Base-by-base conservation (phyloP, 2,329 filamentous ascomycete species). In the Fusarium xyrophilum region DNA sequence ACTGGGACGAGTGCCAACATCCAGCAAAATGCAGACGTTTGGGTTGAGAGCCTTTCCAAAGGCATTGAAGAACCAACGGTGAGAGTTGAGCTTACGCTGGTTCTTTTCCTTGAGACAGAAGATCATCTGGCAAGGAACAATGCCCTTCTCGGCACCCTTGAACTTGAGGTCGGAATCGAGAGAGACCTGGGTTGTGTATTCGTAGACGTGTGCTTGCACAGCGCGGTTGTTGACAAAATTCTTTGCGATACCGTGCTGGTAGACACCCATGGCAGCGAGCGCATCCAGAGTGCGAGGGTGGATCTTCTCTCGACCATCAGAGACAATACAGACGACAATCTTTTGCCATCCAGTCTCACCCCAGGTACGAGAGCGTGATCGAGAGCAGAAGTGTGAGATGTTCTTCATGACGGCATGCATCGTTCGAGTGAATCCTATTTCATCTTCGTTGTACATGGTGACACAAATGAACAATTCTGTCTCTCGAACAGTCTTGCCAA, bases 401-500 rank as follows among this genome's bases (percentile, higher is more conserved):
- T 99, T 99, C 79, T 96, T 93, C 92, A 99, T 97, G 59, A 99
- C 93, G 57, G 95, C 96, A 78, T 98, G 93, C 95, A 99, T 98
- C 2, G 96, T 99, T 47, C 96, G 89, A 10, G 96, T 97, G 74
- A 99, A 99, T 76, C 93, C 89, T 73, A 97, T 93, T 77, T 98
- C 96, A 79, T 97, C 92, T 80, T 99, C 96, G 79, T 99, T 99
- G 83, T 97, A 98, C 96, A 98, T 98, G 73, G 96, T 99, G 65
- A 99, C 85, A 77, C 94, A 97, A 74, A 99, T 97, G 78, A 98
- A 96, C 11, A 99, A 83, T 79, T 99, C 96, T 0, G 95, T 98
- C 79, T 98, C 94, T 67, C 96, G 89, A 30, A 89, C 84, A 2
- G 92, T 97, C 60, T 83, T 86, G 46, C 93, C 93, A 64, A 97